These are phyloP conservation scores for Podospora pseudocomata DNA, from an alignment of 495 filamentous ascomycete species.

Conservation along the genomic window DNA sequence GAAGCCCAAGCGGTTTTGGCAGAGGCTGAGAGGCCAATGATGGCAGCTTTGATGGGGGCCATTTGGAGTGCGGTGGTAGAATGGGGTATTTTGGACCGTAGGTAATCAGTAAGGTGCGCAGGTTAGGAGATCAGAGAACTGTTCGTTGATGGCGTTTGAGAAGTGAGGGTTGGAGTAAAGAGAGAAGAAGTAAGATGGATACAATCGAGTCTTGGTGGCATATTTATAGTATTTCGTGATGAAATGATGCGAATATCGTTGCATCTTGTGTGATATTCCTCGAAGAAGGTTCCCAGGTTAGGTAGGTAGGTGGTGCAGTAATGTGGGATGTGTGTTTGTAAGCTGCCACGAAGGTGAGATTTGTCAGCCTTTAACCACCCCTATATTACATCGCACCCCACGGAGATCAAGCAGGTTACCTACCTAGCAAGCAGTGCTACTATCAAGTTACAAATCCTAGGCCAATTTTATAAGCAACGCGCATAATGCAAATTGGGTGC, in stretches of 20 bases:
- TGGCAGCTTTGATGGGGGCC: constrained; percentile 50
- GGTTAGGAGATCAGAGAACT: too few species aligned
- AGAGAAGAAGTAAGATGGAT: too few species aligned
- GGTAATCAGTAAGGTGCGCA: too few species aligned
- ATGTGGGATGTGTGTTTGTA: neutral
- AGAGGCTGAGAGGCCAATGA: constrained; percentile 55
- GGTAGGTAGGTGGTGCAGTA: neutral
- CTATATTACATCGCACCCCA: neutral
- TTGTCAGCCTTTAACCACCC: neutral
- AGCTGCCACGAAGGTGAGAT: neutral
- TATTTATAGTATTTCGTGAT: neutral
- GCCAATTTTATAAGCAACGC: neutral
- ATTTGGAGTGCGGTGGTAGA: neutral
- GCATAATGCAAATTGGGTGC: neutral
- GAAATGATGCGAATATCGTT: too few species aligned
- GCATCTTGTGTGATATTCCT: too few species aligned
- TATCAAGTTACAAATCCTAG: neutral
- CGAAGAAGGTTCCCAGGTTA: neutral
- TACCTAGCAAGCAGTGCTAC: neutral
- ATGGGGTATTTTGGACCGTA: neutral
- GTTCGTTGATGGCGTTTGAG: neutral
- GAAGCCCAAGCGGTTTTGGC: constrained; percentile 51
- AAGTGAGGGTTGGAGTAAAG: too few species aligned
- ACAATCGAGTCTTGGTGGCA: neutral
- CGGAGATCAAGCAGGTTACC: neutral